Conservation (phyloP, 495 filamentous ascomycete genomes). For the Penicillium paradoxum region DNA sequence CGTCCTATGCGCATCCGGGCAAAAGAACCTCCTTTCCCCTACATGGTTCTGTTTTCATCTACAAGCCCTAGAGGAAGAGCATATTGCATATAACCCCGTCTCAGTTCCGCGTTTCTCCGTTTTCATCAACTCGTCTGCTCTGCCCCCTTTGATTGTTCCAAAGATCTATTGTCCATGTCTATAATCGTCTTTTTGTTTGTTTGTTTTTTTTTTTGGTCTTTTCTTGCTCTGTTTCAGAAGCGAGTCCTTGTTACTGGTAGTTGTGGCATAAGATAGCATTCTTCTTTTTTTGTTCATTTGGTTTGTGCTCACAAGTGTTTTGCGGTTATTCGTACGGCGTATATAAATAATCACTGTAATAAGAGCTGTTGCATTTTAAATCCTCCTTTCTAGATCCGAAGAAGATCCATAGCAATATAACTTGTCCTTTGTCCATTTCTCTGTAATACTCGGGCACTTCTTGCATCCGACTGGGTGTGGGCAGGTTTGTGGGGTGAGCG, state of each 20-base stretch:
- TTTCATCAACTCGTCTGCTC: conserved; percentile 2
- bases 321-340: conserved; percentile 3
- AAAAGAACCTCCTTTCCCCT: conserved; percentile 10
- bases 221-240: conserved; percentile 30
- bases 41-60: conserved; percentile 9
- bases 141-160: conserved; percentile 16
- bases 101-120: conserved; percentile 10
- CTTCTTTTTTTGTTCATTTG: conserved; percentile 12
- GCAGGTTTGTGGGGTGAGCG: too few relatives aligned
- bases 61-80: conserved; percentile 10
- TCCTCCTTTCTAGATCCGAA: neutral
- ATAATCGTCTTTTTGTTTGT: conserved; percentile 22
- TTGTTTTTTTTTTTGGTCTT: conserved; percentile 9
- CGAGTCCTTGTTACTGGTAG: conserved; percentile 23
- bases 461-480: too few relatives aligned
- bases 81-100: conserved; percentile 27
- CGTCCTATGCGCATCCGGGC: neutral
- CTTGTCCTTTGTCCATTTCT: too few relatives aligned
- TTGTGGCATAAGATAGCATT: conserved; percentile 35
- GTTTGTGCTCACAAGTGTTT: neutral
- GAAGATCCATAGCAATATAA: too few relatives aligned
- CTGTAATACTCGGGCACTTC: too few relatives aligned
- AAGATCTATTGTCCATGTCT: conserved; percentile 29
- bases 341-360: conserved; percentile 9
- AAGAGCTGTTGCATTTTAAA: neutral